Conservation (phyloP, 768 basidiomycete species). For the Tulasnella sp. region DNA sequence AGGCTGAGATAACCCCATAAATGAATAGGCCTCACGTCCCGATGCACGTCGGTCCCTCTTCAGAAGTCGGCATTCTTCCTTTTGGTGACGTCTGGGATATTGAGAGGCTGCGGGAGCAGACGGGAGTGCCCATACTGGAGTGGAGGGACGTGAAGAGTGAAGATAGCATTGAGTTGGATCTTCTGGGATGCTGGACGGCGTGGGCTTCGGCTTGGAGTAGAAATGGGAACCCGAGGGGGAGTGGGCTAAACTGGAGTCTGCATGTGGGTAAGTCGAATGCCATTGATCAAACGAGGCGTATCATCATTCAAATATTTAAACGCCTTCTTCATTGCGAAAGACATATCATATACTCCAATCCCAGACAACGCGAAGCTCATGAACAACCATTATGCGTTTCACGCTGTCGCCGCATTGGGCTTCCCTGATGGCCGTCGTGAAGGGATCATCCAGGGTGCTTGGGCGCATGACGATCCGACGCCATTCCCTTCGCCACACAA, state of each 20-base stretch:
- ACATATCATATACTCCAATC: constrained; percentile 4
- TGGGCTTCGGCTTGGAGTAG: background rate
- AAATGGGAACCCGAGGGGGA: background rate
- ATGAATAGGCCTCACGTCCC: background rate
- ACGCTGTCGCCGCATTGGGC: constrained; percentile 1
- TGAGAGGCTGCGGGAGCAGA: background rate
- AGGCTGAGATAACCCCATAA: too few species aligned
- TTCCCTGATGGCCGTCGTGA: constrained; percentile 9
- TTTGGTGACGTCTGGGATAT: constrained; percentile 13
- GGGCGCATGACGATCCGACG: constrained; percentile 1
- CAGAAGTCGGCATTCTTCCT: background rate
- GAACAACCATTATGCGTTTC: background rate
- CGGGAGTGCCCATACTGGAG: constrained; percentile 2
- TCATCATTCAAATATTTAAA: background rate
- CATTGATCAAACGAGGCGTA: too few species aligned
- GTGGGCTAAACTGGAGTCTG: background rate
- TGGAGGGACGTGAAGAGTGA: constrained; percentile 13
- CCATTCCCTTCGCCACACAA: background rate
- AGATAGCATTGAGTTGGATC: background rate
- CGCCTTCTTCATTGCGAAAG: background rate
- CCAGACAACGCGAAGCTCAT: background rate
- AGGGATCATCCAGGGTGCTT: too few species aligned
- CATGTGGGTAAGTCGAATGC: background rate
- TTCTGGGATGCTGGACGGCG: background rate
- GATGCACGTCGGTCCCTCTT: background rate